Evolutionary conservation across 2,329 filamentous ascomycete species (phyloP), one percentile per base, ranked within the genome.

Genomic region (Orbilia ellipsospora): DNA sequence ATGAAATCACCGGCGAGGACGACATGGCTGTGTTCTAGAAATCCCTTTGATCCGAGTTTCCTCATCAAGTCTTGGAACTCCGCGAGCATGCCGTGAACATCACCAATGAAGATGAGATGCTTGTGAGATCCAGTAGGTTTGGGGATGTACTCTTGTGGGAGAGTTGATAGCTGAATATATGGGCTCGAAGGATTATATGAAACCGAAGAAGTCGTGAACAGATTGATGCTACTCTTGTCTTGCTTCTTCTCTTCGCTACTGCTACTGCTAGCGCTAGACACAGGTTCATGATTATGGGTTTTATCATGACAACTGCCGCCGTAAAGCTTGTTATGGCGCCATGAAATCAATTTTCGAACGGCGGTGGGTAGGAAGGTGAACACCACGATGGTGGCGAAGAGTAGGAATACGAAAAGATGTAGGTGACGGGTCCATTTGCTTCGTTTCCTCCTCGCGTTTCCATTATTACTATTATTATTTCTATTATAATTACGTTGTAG

Each of bases 61-160:
- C 59, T 57, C 26, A 77, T 31, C 18, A 77, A 23, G 12, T 72
- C 67, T 16, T 72, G 66, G 16, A 77, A 77, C 28, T 77, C 73
- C 4, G 23, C 23, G 55, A 31, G 78, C 84, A 95, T 95, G 57
- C 95, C 95, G 83, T 98, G 94, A 13, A 98, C 92, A 83, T 99
- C 95, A 65, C 95, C 94, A 40, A 98, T 85, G 75, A 98, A 85
- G 40, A 98, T 85, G 23, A 99, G 84, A 16, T 93, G 85, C 64
- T 87, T 88, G 20, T 83, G 51, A 1, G 52, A 31, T 44, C 61
- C 64, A 3, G 54, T 52, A 1, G 52, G 52, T 13, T 60, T 69
- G 18, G 72, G 72, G 15, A 75, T 69, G 28, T 75, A 75, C 45
- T 75, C 51, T 23, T 44, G 31, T 7, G 59, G 64, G 2, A 75